These are phyloP conservation scores for Thelonectria blattea DNA, from an alignment of 2,329 filamentous ascomycete genomes.

Conservation along the genomic window DNA sequence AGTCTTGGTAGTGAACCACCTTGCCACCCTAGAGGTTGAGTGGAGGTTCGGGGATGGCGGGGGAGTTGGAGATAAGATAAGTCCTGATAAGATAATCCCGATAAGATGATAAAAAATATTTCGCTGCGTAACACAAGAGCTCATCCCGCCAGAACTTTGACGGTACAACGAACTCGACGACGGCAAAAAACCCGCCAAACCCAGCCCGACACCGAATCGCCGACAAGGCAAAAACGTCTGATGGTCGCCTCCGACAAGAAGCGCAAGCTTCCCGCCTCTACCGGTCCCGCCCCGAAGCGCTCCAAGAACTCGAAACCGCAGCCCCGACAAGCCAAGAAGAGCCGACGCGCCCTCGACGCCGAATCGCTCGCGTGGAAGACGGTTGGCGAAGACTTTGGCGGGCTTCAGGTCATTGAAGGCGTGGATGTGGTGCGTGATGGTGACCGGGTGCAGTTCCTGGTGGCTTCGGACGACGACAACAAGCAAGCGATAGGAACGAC, in stretches of 20 bases:
- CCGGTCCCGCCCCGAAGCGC: slow-evolving; percentile 46
- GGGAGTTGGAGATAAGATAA: too few relatives aligned
- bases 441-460: slow-evolving; percentile 62
- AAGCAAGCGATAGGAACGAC: slow-evolving; percentile 12
- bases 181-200: background rate
- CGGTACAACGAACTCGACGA: background rate
- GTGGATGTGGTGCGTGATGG: slow-evolving; percentile 81
- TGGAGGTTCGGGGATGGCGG: too few relatives aligned
- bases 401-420: slow-evolving; percentile 88
- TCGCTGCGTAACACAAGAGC: background rate
- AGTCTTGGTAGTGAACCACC: too few relatives aligned
- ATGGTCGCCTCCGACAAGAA: slow-evolving; percentile 46
- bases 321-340: slow-evolving; percentile 37
- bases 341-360: slow-evolving; percentile 48
- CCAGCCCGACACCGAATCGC: slow-evolving; percentile 2
- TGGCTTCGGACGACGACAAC: slow-evolving; percentile 31
- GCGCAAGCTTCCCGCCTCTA: slow-evolving; percentile 46
- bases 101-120: background rate
- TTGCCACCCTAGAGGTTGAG: too few relatives aligned
- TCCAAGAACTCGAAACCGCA: slow-evolving; percentile 40
- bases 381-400: slow-evolving; percentile 93
- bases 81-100: background rate
- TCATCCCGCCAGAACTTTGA: background rate
- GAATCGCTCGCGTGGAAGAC: slow-evolving; percentile 67
- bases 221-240: slow-evolving; percentile 19